Evolutionary conservation across 2,329 filamentous ascomycete species (phyloP), one percentile per base, ranked within the genome.

Genomic region (Basipetospora chlamydospora): DNA sequence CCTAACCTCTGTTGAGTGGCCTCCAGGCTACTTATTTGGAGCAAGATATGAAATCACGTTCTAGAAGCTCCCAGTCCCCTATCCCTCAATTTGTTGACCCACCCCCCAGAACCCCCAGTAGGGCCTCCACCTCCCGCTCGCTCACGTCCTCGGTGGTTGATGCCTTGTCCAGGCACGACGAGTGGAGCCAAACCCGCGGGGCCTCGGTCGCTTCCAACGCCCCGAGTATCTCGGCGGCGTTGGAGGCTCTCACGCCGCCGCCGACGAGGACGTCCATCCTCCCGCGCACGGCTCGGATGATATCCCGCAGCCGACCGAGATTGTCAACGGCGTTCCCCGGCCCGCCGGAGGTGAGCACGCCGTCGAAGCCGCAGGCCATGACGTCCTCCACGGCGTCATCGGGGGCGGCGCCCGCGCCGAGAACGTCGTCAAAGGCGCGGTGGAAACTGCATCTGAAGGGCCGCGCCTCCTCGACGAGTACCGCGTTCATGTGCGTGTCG

Each of bases 321-420:
- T 73, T 66, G 4, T 53, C 53, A 10, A 47, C 41, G 3, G 61
- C 62, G 28, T 48, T 44, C 1, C 64, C 63, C 1, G 47, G 40
- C 0, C 70, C 70, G 6, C 70, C 70, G 0, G 68, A 64, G 1
- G 70, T 74, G 40, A 75, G 51, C 11, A 74, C 46, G 9, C 57
- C 67, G 2, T 55, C 49, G 43, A 75, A 72, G 8, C 68, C 67
- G 34, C 63, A 61, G 3, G 11, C 33, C 1, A 45, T 43, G 10
- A 73, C 46, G 6, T 49, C 46, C 4, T 51, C 45, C 20, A 71
- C 46, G 2, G 52, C 52, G 22, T 39, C 44, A 0, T 44, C 44
- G 7, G 39, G 34, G 31, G 46, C 42, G 7, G 44, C 39, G 23
- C 43, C 32, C 8, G 40, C 35, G 5, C 41, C 50, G 3, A 66